A percentile compares a stretch with the other conserved stretches of the same genome.
Evolutionary conservation across 805 yeast genomes (phyloP).

Genomic region (Pichia nanzhaoensis): DNA sequence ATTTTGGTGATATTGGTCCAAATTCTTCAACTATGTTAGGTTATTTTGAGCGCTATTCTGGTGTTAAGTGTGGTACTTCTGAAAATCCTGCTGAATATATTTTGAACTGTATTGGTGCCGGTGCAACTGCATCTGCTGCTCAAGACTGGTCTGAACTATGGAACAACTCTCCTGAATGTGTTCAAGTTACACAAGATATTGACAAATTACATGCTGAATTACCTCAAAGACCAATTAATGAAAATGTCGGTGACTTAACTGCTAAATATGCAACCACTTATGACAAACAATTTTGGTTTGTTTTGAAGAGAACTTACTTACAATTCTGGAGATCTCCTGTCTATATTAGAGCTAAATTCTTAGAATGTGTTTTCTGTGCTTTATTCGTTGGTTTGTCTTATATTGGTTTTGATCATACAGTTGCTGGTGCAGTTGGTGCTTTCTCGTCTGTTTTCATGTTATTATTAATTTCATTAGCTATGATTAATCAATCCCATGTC

Average conservation of each 20-base stretch:
- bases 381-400: slow-evolving; percentile 52
- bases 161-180: slow-evolving; percentile 35
- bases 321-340: slow-evolving; percentile 47
- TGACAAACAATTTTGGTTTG: slow-evolving; percentile 31
- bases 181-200: slow-evolving; percentile 27
- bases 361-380: slow-evolving; percentile 37
- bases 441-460: slow-evolving; percentile 47
- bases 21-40: slow-evolving; percentile 37
- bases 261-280: slow-evolving; percentile 43
- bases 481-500: slow-evolving; percentile 59
- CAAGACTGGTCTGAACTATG: slow-evolving; percentile 64
- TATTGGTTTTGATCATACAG: slow-evolving; percentile 46
- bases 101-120: slow-evolving; percentile 71
- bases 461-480: slow-evolving; percentile 54
- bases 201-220: slow-evolving; percentile 25
- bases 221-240: slow-evolving; percentile 23
- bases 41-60: slow-evolving; percentile 48
- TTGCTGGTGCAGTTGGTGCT: slow-evolving; percentile 51
- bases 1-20: slow-evolving; percentile 47
- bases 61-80: slow-evolving; percentile 52
- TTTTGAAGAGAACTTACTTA: slow-evolving; percentile 33
- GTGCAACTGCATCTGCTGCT: slow-evolving; percentile 59
- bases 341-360: slow-evolving; percentile 44
- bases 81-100: slow-evolving; percentile 77
- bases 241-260: slow-evolving; percentile 23